Conservation (phyloP, 257 asterid species). For the Coffea canephora region DNA sequence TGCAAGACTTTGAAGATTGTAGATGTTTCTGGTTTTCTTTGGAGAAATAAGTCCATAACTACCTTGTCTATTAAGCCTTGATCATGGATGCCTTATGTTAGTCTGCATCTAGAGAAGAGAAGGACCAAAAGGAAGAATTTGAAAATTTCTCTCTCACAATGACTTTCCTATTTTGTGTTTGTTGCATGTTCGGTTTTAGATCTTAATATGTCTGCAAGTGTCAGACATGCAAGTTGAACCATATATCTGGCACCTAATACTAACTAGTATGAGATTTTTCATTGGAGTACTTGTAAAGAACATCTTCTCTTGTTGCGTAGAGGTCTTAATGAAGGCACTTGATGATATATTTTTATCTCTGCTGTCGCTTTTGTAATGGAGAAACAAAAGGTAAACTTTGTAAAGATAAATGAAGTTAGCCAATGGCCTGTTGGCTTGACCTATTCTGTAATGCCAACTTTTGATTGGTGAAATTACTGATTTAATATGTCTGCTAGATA, state of each 20-base stretch:
- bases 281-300: background rate
- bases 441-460: background rate
- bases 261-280: background rate
- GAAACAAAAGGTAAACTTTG: background rate
- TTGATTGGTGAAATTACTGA: background rate
- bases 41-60: background rate
- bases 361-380: background rate
- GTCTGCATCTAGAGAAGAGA: background rate
- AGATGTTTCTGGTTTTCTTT: background rate
- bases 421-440: background rate
- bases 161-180: background rate
- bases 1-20: background rate
- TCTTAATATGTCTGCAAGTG: background rate
- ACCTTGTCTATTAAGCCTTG: background rate
- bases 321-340: no score
- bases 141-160: background rate
- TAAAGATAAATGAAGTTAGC: background rate
- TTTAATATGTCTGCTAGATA: no score
- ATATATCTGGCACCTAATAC: background rate
- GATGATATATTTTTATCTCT: background rate
- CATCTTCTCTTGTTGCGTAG: background rate
- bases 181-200: background rate
- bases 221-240: background rate
- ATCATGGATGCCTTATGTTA: background rate
- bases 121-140: background rate